Percentiles rank a stretch among this genome's conserved stretches.
These are phyloP conservation scores for Epichloe amarillans DNA, from an alignment of 2,329 filamentous ascomycete genomes.

Conservation along the genomic window DNA sequence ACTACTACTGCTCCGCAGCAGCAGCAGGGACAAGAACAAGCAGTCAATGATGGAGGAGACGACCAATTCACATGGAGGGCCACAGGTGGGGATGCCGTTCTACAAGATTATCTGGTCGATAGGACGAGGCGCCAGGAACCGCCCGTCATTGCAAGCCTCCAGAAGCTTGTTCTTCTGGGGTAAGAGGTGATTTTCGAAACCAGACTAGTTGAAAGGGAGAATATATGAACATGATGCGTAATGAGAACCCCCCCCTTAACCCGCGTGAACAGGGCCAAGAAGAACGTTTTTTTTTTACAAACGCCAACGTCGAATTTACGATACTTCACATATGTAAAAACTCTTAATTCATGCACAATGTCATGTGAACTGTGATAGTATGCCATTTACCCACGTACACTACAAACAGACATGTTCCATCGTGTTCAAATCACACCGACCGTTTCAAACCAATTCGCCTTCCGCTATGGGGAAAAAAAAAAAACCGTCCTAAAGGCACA, in stretches of 20 bases:
- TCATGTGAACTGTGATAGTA: background rate
- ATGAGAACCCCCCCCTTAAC: too few species aligned
- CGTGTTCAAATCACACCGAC: slow-evolving; percentile 4
- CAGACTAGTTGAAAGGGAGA: background rate
- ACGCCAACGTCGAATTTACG: too few species aligned
- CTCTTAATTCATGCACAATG: background rate
- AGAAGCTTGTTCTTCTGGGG: slow-evolving; percentile 37
- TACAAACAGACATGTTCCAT: background rate
- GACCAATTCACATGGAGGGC: slow-evolving; percentile 17
- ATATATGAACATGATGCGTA: background rate
- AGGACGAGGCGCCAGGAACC: slow-evolving; percentile 31
- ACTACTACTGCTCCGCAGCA: slow-evolving; percentile 5
- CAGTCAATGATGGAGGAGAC: slow-evolving; percentile 9
- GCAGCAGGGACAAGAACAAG: slow-evolving; percentile 8
- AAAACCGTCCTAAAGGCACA: background rate
- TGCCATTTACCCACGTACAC: background rate
- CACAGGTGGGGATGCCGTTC: slow-evolving; percentile 37
- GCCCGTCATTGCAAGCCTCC: slow-evolving; percentile 34
- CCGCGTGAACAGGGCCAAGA: background rate
- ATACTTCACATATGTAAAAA: too few species aligned
- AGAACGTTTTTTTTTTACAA: too few species aligned
- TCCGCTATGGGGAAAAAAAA: slow-evolving; percentile 18
- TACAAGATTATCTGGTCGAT: slow-evolving; percentile 36
- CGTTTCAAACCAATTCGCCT: background rate
- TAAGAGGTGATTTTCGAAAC: slow-evolving; percentile 10